Base-by-base conservation (phyloP, 192 early-diverging fungal genomes). In the Coemansia guatemalensis region DNA sequence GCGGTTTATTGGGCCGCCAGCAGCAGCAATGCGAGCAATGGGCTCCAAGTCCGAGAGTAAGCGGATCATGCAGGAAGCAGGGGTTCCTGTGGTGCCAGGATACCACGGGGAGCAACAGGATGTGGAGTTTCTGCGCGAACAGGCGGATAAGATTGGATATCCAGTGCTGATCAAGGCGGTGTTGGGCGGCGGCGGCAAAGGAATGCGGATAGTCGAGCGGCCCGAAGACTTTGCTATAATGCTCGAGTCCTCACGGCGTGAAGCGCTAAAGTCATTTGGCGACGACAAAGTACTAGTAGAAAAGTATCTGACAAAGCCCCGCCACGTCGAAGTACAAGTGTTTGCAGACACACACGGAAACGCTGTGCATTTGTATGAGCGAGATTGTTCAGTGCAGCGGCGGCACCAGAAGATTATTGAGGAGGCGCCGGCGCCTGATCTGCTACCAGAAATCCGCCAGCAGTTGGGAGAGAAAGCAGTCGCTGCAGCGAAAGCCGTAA, bases 131-230 rank as follows among this genome's bases (percentile, higher is more conserved):
- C 71, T 94, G 62, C 90, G 89, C 66, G 68, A 82, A 18, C 76
- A 92, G 75, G 90, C 93, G 6, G 85, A 67, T 22, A 76, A 88
- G 56, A 98, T 96, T 59, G 94, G 94, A 2, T 98, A 95, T 75
- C 96, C 94, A 1, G 95, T 99, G 25, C 72, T 99, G 71, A 99
- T 99, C 83, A 99, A 99, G 83, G 96, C 96, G 27, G 85, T 96
- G 53, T 91, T 93, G 72, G 96, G 96, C 54, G 96, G 96, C 41
- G 96, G 96, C 67, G 96, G 96, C 48, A 95, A 95, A 79, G 96
- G 96, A 8, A 98, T 98, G 94, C 86, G 96, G 18, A 96, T 96
- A 64, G 96, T 95, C 8, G 78, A 89, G 25, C 56, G 59, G 9
- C 75, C 84, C 7, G 75, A 84, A 29, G 95, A 97, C 29, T 95